Evolutionary conservation across 495 filamentous ascomycete genomes (phyloP), one percentile per base, ranked within the genome.

Genomic region (Aspergillus mulundensis): DNA sequence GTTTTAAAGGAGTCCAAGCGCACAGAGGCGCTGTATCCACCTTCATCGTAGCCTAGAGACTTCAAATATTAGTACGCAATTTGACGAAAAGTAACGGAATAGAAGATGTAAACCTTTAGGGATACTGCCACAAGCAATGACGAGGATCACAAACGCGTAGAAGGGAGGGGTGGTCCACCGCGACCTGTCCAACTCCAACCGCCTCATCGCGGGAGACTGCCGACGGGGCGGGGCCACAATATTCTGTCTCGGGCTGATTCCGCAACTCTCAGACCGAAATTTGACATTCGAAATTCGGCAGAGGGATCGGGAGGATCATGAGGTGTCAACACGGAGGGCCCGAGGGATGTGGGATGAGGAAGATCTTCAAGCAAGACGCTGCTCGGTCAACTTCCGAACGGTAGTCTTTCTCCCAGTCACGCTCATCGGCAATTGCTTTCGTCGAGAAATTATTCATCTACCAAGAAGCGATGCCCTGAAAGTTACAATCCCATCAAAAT

Each of bases 1-100:
- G 62, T 56, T 46, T 46, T 58, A 59, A 78, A 78, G 0, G 74
- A 74, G 15, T 62, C 54, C 15, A 78, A 61, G 44, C 66, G 65
- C 36, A 74, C 62, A 39, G 70, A 75, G 49, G 73, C 73, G 50
- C 75, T 78, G 60, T 67, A 77, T 23, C 74, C 75, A 56, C 74
- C 75, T 57, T 78, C 75, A 56, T 78, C 75, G 56, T 78, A 77
- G 52, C 75, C 74, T 77, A 50, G n/a, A 56, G 19, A 24, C 0
- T 45, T 23, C 21, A 40, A 16, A 50, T 24, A 25, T 57, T 25
- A 43, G 59, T 64, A 23, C 62, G 55, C 23, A 19, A n/a, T 15
- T 45, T 20, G 19, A 14, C 38, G n/a, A 25, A n/a, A 41, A n/a
- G 34, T 15, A 12, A 47, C 19, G n/a, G 19, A 30, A 23, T 36